Percentiles rank a stretch among this genome's conserved stretches.
Evolutionary conservation across 768 basidiomycete species (phyloP).

Genomic region (Pisolithus albus): DNA sequence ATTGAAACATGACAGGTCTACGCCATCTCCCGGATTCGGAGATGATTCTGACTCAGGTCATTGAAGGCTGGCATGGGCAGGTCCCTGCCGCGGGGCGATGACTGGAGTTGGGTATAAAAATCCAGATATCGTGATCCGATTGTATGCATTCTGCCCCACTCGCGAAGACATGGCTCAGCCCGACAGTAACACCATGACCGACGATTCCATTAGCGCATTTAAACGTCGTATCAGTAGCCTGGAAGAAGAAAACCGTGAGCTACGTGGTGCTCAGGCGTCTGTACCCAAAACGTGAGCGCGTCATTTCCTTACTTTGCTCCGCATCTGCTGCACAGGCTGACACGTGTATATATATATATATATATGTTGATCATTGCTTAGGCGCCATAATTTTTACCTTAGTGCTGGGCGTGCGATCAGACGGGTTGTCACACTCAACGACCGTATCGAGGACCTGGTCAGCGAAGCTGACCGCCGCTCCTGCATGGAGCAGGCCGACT

Average conservation of each 20-base stretch:
- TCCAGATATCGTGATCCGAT: neutral
- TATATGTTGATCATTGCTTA: neutral
- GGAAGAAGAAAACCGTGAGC: neutral
- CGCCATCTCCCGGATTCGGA: too few species aligned
- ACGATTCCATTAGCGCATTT: neutral
- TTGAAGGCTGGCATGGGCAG: too few species aligned
- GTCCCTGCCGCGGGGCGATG: neutral
- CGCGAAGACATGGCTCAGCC: neutral
- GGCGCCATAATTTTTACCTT: neutral
- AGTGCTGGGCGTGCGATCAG: neutral
- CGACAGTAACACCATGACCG: neutral
- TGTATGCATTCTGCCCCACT: neutral
- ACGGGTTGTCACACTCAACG: neutral
- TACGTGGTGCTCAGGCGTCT: neutral
- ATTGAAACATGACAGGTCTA: too few species aligned
- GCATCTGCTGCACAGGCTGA: too few species aligned
- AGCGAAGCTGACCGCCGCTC: conserved; percentile 3
- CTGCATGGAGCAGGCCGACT: neutral
- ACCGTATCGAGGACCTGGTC: conserved; percentile 7
- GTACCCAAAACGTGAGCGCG: neutral
- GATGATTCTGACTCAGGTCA: too few species aligned
- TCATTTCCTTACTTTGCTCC: neutral
- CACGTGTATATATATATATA: too few species aligned
- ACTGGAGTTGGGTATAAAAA: neutral
- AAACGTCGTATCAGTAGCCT: neutral